These are phyloP conservation scores for Podaxis pistillaris DNA, from an alignment of 768 basidiomycete species.

Conservation along the genomic window DNA sequence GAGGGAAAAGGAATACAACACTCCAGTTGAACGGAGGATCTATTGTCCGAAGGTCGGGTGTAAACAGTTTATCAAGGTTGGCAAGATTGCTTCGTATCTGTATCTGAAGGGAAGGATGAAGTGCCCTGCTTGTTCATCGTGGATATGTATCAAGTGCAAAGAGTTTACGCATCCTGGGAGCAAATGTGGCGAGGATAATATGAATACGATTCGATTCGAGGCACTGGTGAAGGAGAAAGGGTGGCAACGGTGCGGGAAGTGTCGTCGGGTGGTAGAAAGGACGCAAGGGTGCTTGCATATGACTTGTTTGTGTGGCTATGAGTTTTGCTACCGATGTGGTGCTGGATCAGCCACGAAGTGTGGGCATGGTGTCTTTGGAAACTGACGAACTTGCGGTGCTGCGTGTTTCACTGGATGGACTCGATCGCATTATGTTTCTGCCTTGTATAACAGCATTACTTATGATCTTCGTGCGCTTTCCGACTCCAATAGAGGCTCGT, in stretches of 20 bases:
- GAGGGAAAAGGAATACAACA: conserved; percentile 12
- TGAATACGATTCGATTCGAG: conserved; percentile 26
- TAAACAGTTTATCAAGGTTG: conserved; percentile 15
- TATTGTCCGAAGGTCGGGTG: conserved; percentile 16
- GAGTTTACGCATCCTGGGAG: conserved; percentile 10
- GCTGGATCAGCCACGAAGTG: conserved; percentile 27
- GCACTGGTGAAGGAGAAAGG: conserved; percentile 12
- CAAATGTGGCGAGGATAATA: conserved; percentile 13
- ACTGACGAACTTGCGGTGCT: background rate
- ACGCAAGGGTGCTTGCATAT: conserved; percentile 17
- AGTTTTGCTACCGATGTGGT: conserved; percentile 18
- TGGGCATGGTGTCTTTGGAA: background rate
- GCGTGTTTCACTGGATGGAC: too few relatives aligned
- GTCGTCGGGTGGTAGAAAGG: conserved; percentile 14
- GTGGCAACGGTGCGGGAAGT: conserved; percentile 14
- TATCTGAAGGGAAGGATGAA: background rate
- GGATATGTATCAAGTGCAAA: conserved; percentile 14
- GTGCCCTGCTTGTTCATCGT: conserved; percentile 10
- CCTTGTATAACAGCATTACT: background rate
- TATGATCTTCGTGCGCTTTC: too few relatives aligned
- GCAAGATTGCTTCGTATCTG: background rate
- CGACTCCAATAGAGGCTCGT: background rate
- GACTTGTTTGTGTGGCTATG: conserved; percentile 13
- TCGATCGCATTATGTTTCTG: background rate
- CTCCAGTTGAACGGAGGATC: conserved; percentile 8